Percentiles rank a stretch among this genome's conserved stretches.
Evolutionary conservation across 225 moss, liverwort and hornwort species (phyloP).

Genomic region (Marchantia polymorpha): DNA sequence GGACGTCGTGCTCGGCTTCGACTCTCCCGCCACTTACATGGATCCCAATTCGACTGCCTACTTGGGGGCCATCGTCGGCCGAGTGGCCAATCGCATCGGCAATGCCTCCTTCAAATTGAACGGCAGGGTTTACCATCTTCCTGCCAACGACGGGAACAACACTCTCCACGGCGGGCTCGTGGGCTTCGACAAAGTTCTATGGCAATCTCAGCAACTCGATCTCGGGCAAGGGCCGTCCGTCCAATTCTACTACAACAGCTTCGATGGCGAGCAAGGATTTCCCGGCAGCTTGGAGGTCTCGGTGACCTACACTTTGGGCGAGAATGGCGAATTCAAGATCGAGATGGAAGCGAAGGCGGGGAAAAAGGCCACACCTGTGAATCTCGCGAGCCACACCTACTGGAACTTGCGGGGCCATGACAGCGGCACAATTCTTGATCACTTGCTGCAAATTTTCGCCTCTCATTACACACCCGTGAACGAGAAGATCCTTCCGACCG

Average conservation of each 20-base stretch:
- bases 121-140: slow-evolving; percentile 51
- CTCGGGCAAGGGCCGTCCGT: slow-evolving; percentile 62
- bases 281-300: slow-evolving; percentile 75
- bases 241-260: slow-evolving; percentile 73
- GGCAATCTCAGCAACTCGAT: slow-evolving; percentile 45
- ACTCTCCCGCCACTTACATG: slow-evolving; percentile 63
- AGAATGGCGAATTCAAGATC: slow-evolving; percentile 55
- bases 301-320: slow-evolving; percentile 62
- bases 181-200: slow-evolving; percentile 92
- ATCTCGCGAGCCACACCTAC: slow-evolving; percentile 65
- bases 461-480: slow-evolving; percentile 59
- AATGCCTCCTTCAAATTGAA: slow-evolving; percentile 63
- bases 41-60: slow-evolving; percentile 37
- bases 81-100: slow-evolving; percentile 78
- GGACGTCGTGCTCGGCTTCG: slow-evolving; percentile 87
- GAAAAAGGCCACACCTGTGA: slow-evolving; percentile 75
- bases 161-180: slow-evolving; percentile 72
- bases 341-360: slow-evolving; percentile 70
- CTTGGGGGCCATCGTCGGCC: slow-evolving; percentile 82
- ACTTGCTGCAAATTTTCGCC: slow-evolving; percentile 55
- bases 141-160: slow-evolving; percentile 70
- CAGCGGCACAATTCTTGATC: slow-evolving; percentile 59
- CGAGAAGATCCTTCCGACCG: slow-evolving; percentile 56
- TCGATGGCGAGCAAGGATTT: slow-evolving; percentile 90
- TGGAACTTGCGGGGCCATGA: slow-evolving; percentile 78